Evolutionary conservation across 129 eudicot genomes (phyloP), one percentile per base, ranked within the genome.

Genomic region (Flaveria trinervia): DNA sequence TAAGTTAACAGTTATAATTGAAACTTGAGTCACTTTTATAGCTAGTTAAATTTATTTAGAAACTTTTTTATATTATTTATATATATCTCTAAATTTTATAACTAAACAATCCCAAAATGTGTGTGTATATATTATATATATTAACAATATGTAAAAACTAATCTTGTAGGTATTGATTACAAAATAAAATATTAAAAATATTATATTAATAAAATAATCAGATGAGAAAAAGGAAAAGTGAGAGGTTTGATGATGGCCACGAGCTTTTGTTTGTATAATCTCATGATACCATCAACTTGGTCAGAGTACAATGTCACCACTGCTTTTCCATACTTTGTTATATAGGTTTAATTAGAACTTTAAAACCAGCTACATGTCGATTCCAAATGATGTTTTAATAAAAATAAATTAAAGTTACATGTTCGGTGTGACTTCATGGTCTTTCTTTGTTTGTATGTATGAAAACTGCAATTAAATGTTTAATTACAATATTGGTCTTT

Each of bases 231-330:
- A 61, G 82, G 22, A 81, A 84, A 79, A 73, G 65, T 50, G 60
- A 67, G 57, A 70, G 60, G 89, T 41, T 70, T 75, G 81, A 82
- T 87, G 92, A 83, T 84, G 77, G 68, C 88, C 94, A 92, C 92
- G 92, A 89, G 88, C 77, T 75, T 75, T 80, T 86, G 95, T 80
- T 84, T 85, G 69, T 83, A 80, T 87, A 80, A 86, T 88, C 90
- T 85, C 82, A 86, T 86, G 89, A 91, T 85, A 64, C 79, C 81
- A 79, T 81, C 89, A 85, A 83, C 86, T 87, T 81, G 89, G 72
- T 70, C 9, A 56, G 73, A 61, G 74, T 64, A 66, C 16, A 75
- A 14, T 45, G 72, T 75, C 41, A 51, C 76, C 68, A 23, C 15
- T 46, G 79, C 84, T 83, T 71, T 75, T 44, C 71, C 82, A 65